These are phyloP conservation scores for Penicillium cinerascens DNA, from an alignment of 495 filamentous ascomycete genomes.

Conservation along the genomic window DNA sequence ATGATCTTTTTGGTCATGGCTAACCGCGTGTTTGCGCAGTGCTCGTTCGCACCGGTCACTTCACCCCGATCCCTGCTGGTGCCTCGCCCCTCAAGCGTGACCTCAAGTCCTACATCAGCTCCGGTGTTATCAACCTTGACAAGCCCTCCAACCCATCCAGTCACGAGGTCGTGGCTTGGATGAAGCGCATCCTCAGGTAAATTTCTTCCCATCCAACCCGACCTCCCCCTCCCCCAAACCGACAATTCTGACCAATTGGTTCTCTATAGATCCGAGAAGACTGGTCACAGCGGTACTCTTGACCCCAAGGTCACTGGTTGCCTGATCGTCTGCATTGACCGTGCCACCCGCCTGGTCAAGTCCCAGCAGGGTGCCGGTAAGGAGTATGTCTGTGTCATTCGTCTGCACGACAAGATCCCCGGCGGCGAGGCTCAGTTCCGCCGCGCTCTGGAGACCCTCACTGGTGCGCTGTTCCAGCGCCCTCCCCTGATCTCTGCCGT, in stretches of 20 bases:
- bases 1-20: slow-evolving; percentile 15
- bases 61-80: slow-evolving; percentile 88
- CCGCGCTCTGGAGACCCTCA: slow-evolving; percentile 88
- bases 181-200: slow-evolving; percentile 93
- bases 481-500: slow-evolving; percentile 96
- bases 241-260: slow-evolving; percentile 17
- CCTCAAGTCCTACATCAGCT: slow-evolving; percentile 90
- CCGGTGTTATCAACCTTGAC: slow-evolving; percentile 97
- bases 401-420: slow-evolving; percentile 86
- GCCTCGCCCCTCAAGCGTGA: slow-evolving; percentile 84
- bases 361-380: slow-evolving; percentile 98
- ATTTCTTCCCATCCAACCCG: not conserved
- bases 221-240: not conserved
- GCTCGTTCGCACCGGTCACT: slow-evolving; percentile 84
- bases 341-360: slow-evolving; percentile 94
- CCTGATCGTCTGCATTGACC: slow-evolving; percentile 92
- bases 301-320: slow-evolving; percentile 94
- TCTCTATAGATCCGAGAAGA: slow-evolving; percentile 77
- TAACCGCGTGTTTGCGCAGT: slow-evolving; percentile 47
- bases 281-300: slow-evolving; percentile 94
- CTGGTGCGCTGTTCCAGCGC: slow-evolving; percentile 94
- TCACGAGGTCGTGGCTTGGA: slow-evolving; percentile 98
- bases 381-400: slow-evolving; percentile 80
- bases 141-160: slow-evolving; percentile 97
- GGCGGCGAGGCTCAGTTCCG: slow-evolving; percentile 87